Evolutionary conservation across 805 yeast species (phyloP), one percentile per base, ranked within the genome.

Genomic region (Zygoascus flipseniorum): DNA sequence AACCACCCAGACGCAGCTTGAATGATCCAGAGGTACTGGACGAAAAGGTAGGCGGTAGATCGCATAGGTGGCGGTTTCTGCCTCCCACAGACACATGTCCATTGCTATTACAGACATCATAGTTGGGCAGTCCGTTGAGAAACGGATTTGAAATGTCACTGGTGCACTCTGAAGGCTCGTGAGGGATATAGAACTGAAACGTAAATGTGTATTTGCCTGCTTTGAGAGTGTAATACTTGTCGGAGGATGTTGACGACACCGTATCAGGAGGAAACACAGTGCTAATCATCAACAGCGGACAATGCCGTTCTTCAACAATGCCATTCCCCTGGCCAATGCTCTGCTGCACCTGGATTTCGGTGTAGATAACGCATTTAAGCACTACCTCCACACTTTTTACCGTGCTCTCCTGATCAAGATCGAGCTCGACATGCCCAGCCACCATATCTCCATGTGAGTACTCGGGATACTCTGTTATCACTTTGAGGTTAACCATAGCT

Each of bases 241-340:
- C 31, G 2, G 31, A n/a, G 4, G 49, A 31, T 10, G 39, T 31
- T 13, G 19, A n/a, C 14, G 37, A n/a, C 10, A 46, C 41, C 31
- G 31, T 19, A 13, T 46, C 41, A n/a, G 49, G 49, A 5, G 49
- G 49, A 14, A 46, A 46, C 2, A 46, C 49, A 2, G 20, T 32
- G 31, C 10, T 46, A 8, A 16, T 11, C 26, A 46, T 31, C 13
- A 11, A 8, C 18, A 46, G 26, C 13, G 49, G 49, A 46, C 49
- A 46, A 31, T 46, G 49, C 9, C 20, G 16, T 28, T 46, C 49
- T 5, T 46, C 49, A 2, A 32, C 41, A 31, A 46, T 31, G 8
- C 49, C 49, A 31, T 31, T 46, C 11, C 49, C 49, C 31, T 46
- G 49, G 39, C 49, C 49, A 9, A 46, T 46, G 26, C 49, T 46